Base-by-base conservation (phyloP, 371 early-diverging fungal genomes). In the Lichtheimia ornata region DNA sequence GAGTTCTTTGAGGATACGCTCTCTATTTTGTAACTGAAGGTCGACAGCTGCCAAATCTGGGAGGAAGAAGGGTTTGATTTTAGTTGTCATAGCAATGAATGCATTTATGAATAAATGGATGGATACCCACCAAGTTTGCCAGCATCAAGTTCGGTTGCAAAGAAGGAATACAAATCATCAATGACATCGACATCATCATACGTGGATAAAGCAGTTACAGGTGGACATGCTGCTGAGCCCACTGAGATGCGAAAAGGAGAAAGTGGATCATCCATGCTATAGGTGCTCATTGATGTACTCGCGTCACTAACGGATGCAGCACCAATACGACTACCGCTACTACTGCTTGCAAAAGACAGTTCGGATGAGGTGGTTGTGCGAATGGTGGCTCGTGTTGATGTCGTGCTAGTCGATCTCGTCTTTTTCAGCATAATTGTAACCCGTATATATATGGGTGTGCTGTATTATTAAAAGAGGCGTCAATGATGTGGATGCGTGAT, bases 81-180 rank as follows among this genome's bases (percentile, higher is more conserved):
- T 17, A n/a, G 47, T 15, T 18, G 18, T 22, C 47, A 47, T 17
- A 7, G 12, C 47, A 22, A 22, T 47, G 47, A 18, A 22, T 13
- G 2, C 7, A 47, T 7, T 47, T 2, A 22, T 17, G 2, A 47
- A 27, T 44, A 44, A 12, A 20, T n/a, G n/a, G n/a, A n/a, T n/a
- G n/a, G 58, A 58, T 11, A 25, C 47, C 7, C n/a, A 58, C 64
- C 64, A 44, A 54, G 41, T 5, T 45, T 42, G 30, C 55, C 57
- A 49, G 55, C n/a, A 43, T 56, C 63, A 17, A 49, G 40, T 47
- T 61, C 55, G 45, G 53, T 59, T 41, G 51, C 58, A 64, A 69
- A 69, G 35, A 64, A 69, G 13, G 64, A 62, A 50, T 69, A 69
- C 6, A 69, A 42, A 35, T 69, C 69, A 35, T 69, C 69, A 65